Percentiles rank a stretch among this genome's conserved stretches.
Conservation (phyloP, 2,329 filamentous ascomycete genomes). For the Claviceps maximensis region DNA sequence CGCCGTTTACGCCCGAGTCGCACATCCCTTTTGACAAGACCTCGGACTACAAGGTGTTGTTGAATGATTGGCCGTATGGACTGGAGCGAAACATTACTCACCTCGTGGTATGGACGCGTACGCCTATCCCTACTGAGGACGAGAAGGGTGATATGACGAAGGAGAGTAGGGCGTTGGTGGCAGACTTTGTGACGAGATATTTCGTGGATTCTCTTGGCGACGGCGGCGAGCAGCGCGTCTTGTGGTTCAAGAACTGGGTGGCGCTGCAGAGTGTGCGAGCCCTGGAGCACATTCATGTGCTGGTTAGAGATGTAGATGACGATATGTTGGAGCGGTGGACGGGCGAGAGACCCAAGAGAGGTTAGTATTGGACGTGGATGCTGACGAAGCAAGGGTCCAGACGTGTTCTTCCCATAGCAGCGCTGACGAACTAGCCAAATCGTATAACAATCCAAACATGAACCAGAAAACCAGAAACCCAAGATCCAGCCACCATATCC, state of each 20-base stretch:
- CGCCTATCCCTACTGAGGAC: slow-evolving; percentile 58
- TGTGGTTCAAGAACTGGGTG: slow-evolving; percentile 96
- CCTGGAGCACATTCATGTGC: slow-evolving; percentile 80
- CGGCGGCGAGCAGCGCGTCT: slow-evolving; percentile 35
- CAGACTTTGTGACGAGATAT: slow-evolving; percentile 53
- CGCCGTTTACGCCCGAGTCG: slow-evolving; percentile 41
- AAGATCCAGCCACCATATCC: not conserved
- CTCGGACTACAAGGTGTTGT: slow-evolving; percentile 55
- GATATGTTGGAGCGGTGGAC: slow-evolving; percentile 42
- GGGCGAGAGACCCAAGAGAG: slow-evolving; percentile 27
- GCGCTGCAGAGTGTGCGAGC: slow-evolving; percentile 76
- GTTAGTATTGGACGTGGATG: not conserved
- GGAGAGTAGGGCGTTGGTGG: slow-evolving; percentile 49
- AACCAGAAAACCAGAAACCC: not conserved
- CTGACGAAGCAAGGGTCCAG: not conserved
- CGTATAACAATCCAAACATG: not conserved
- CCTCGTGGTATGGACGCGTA: slow-evolving; percentile 86
- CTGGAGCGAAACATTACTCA: slow-evolving; percentile 55
- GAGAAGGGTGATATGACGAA: slow-evolving; percentile 59
- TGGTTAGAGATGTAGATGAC: slow-evolving; percentile 42
- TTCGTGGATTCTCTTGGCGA: slow-evolving; percentile 49
- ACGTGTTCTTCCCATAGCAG: not conserved
- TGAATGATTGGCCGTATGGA: slow-evolving; percentile 93
- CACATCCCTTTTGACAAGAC: slow-evolving; percentile 36
- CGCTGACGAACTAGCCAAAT: too few species aligned